These are phyloP conservation scores for Penicillium desertorum DNA, from an alignment of 495 filamentous ascomycete genomes.

Conservation along the genomic window DNA sequence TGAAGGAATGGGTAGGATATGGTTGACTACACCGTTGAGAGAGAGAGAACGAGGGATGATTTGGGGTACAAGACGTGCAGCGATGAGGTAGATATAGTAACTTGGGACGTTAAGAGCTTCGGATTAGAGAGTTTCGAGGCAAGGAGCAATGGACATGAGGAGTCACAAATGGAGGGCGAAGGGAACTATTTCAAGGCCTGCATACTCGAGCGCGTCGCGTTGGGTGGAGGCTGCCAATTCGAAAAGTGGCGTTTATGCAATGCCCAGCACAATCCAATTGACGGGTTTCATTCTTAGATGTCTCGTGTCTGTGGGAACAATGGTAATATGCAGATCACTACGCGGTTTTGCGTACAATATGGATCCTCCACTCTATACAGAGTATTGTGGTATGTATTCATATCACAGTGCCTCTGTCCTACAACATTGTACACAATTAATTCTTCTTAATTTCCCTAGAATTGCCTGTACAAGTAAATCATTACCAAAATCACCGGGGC, in stretches of 20 bases:
- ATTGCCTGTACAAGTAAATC: background rate
- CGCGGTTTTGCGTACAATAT: conserved; percentile 8
- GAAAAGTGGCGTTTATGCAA: conserved; percentile 24
- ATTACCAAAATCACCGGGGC: background rate
- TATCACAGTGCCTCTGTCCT: background rate
- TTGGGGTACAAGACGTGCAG: conserved; percentile 3
- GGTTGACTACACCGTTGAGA: background rate
- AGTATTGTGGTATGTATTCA: background rate
- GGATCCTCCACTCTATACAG: background rate
- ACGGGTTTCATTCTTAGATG: conserved; percentile 8
- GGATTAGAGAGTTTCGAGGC: background rate
- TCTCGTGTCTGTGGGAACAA: background rate
- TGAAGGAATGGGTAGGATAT: conserved; percentile 3
- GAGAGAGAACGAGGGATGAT: conserved; percentile 8
- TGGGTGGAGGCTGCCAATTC: conserved; percentile 8
- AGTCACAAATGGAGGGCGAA: conserved; percentile 15
- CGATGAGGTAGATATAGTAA: conserved; percentile 15
- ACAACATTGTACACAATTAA: background rate
- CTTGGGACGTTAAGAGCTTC: conserved; percentile 1
- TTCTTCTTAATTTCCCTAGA: background rate
- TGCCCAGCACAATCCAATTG: conserved; percentile 19
- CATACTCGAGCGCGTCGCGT: conserved; percentile 23
- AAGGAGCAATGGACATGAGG: conserved; percentile 14
- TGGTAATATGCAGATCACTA: conserved; percentile 3
- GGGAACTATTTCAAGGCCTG: conserved; percentile 21